Percentiles rank a stretch among this genome's conserved stretches.
phyloP scores from a whole-genome alignment of 2,329 filamentous ascomycete species.

The Phyllosticta paracitricarpa region DNA sequence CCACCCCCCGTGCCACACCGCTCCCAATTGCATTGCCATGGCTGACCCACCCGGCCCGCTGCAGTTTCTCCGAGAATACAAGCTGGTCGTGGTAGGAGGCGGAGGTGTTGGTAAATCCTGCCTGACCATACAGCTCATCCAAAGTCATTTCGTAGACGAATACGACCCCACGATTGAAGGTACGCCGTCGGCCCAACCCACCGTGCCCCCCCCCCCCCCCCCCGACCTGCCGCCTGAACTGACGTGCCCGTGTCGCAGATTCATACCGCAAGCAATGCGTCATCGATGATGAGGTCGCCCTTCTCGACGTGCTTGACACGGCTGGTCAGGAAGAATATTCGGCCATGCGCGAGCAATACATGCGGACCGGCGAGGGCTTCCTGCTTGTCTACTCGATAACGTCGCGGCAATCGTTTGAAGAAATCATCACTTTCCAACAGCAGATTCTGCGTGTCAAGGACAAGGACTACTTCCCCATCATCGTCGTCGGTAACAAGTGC shows the following conservation, averaged over 20 bases:
- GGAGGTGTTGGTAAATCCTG: conserved; percentile 99
- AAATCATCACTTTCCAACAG: conserved; percentile 97
- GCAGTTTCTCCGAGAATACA: conserved; percentile 45
- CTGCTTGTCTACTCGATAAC: conserved; percentile 97
- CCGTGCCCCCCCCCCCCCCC: background rate
- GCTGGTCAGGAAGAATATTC: conserved; percentile 99
- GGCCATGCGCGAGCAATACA: conserved; percentile 99
- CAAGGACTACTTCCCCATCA: conserved; percentile 99
- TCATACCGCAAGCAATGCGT: conserved; percentile 99
- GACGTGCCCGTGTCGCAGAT: conserved; percentile 45
- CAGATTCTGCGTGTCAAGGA: conserved; percentile 98
- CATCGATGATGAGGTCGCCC: conserved; percentile 94
- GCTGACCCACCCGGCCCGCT: conserved; percentile 15
- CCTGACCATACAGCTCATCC: conserved; percentile 77
- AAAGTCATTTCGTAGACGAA: conserved; percentile 96
- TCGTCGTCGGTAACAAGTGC: conserved; percentile 98
- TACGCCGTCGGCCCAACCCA: conserved; percentile 31
- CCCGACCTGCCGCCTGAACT: background rate
- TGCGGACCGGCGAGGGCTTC: conserved; percentile 97
- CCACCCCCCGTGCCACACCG: background rate
- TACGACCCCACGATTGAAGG: conserved; percentile 99
- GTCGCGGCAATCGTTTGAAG: conserved; percentile 92
- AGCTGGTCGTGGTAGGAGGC: conserved; percentile 82
- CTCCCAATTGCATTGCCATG: conserved; percentile 4
- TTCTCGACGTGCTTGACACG: conserved; percentile 96